Conservation (phyloP, 495 filamentous ascomycete genomes). For the Aspergillus steynii region DNA sequence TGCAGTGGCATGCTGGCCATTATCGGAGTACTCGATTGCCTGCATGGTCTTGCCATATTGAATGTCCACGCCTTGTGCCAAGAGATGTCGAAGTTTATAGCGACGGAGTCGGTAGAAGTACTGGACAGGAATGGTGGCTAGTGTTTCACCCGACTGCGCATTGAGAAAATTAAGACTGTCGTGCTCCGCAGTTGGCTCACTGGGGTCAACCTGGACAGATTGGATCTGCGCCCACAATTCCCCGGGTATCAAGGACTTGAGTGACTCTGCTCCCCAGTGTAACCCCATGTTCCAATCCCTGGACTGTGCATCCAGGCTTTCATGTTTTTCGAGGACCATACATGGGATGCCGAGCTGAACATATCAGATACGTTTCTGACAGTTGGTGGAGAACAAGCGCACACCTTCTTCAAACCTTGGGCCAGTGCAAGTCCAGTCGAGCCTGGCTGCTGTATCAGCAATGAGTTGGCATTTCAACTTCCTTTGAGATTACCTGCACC, state of each 20-base stretch:
- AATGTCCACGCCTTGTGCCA: constrained; percentile 43
- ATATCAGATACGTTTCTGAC: neutral
- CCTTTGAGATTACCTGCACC: constrained; percentile 18
- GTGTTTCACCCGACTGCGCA: constrained; percentile 46
- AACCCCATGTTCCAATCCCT: constrained; percentile 60
- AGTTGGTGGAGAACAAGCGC: neutral
- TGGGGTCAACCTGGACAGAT: constrained; percentile 41
- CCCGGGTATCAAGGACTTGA: constrained; percentile 39
- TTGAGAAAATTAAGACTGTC: constrained; percentile 46
- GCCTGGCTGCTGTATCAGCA: constrained; percentile 18
- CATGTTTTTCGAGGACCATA: constrained; percentile 49
- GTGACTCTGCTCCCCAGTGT: constrained; percentile 51
- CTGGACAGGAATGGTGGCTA: constrained; percentile 34
- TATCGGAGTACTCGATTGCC: constrained; percentile 12
- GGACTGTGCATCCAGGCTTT: constrained; percentile 34
- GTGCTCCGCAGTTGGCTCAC: constrained; percentile 28
- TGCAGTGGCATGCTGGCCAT: constrained; percentile 23
- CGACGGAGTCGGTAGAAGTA: constrained; percentile 50
- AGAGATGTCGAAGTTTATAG: constrained; percentile 37
- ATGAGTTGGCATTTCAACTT: neutral
- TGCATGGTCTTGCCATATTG: constrained; percentile 14
- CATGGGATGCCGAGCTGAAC: constrained; percentile 49
- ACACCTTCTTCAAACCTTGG: constrained; percentile 48
- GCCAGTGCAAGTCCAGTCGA: constrained; percentile 41
- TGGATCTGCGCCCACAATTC: constrained; percentile 33